Evolutionary conservation across 78 protist species (phyloP), one percentile per base, ranked within the genome.

Genomic region (Bigelowiella natans): DNA sequence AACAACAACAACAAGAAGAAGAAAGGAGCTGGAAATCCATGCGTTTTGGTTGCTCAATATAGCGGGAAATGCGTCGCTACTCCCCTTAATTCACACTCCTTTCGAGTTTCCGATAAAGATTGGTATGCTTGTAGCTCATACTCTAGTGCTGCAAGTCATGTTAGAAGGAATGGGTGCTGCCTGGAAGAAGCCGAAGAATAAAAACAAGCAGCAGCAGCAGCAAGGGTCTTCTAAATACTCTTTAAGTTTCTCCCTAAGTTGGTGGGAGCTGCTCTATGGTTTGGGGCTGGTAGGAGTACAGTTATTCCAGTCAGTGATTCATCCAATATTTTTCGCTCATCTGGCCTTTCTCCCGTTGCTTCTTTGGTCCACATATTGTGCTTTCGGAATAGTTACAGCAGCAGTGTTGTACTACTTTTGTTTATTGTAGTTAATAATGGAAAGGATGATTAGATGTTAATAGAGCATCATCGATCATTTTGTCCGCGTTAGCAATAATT

Each of bases 381-480:
- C 87, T 7, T 7, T 85, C 30, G 87, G 87, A 85, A 51, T 51
- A n/a, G n/a, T n/a, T n/a, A n/a, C n/a, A n/a, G n/a, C n/a, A n/a
- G n/a, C n/a, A n/a, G n/a, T n/a, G n/a, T n/a, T n/a, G n/a, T n/a
- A n/a, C n/a, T n/a, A n/a, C n/a, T n/a, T n/a, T n/a, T n/a, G n/a
- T n/a, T n/a, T n/a, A n/a, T n/a, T n/a, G n/a, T n/a, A n/a, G n/a
- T n/a, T n/a, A n/a, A n/a, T n/a, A n/a, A n/a, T n/a, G n/a, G n/a
- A n/a, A n/a, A n/a, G n/a, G n/a, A n/a, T n/a, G n/a, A n/a, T n/a
- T n/a, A n/a, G n/a, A n/a, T n/a, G n/a, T n/a, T n/a, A n/a, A n/a
- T n/a, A n/a, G n/a, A n/a, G n/a, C n/a, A n/a, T n/a, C n/a, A n/a
- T n/a, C n/a, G n/a, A n/a, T n/a, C n/a, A n/a, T n/a, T n/a, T n/a